These are phyloP conservation scores for Rosa lucieae DNA, from an alignment of 306 rosid species.

Conservation along the genomic window DNA sequence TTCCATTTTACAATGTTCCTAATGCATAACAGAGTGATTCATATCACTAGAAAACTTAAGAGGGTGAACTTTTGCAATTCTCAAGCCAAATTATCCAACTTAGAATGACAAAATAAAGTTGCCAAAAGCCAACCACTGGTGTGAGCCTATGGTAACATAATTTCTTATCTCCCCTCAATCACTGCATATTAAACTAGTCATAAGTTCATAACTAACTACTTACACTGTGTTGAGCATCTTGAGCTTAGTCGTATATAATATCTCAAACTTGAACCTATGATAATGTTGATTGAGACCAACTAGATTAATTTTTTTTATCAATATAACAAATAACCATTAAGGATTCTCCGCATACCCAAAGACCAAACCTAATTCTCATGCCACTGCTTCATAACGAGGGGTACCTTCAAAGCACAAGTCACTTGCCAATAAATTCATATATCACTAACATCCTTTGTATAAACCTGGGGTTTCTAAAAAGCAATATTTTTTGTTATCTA, in stretches of 20 bases:
- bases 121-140: background rate
- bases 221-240: background rate
- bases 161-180: background rate
- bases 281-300: background rate
- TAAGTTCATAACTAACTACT: background rate
- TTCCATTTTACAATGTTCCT: background rate
- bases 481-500: background rate
- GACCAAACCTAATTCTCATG: background rate
- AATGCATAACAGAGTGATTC: background rate
- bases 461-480: background rate
- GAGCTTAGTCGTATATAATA: background rate
- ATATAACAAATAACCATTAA: background rate
- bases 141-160: conserved; percentile 4
- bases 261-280: background rate
- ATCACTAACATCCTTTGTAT: background rate
- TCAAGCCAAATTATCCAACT: background rate
- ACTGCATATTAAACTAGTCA: background rate
- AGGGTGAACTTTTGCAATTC: background rate
- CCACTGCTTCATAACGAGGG: background rate
- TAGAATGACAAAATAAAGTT: background rate
- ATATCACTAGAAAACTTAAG: background rate
- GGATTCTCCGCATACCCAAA: background rate
- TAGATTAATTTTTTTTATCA: too few relatives aligned
- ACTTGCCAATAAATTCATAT: background rate
- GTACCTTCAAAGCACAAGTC: background rate